phyloP scores from a whole-genome alignment of 768 basidiomycete species.

The Rhizopogon roseolus region DNA sequence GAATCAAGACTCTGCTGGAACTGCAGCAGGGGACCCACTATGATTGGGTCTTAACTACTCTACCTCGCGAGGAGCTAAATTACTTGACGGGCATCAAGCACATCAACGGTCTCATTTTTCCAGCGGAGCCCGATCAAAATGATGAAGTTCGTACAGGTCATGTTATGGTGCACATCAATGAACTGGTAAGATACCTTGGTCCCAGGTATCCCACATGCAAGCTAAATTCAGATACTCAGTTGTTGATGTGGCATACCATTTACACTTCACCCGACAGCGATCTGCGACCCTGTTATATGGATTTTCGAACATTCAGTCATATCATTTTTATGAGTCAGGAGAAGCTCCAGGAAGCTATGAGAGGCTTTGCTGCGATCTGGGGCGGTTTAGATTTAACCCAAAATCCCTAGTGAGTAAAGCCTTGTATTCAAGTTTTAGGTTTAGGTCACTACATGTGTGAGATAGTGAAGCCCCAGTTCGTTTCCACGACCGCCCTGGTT shows the following conservation, averaged over 20 bases:
- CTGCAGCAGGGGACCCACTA: neutral
- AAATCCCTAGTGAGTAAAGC: neutral
- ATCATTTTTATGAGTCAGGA: neutral
- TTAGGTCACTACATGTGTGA: neutral
- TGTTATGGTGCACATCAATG: neutral
- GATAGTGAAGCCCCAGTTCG: neutral
- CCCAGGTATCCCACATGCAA: neutral
- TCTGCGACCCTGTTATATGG: neutral
- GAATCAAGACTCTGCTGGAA: neutral
- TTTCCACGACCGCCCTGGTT: neutral
- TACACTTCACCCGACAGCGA: neutral
- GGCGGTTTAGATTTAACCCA: neutral
- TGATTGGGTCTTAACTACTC: neutral
- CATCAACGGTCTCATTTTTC: neutral
- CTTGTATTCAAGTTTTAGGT: too few relatives aligned
- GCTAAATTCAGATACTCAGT: neutral
- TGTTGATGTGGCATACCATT: neutral
- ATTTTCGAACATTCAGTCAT: neutral
- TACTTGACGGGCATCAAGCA: neutral
- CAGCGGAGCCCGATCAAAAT: neutral
- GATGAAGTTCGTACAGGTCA: neutral
- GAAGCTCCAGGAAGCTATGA: neutral
- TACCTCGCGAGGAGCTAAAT: neutral
- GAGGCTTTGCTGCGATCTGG: neutral
- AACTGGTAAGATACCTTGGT: neutral